phyloP scores from a whole-genome alignment of 2,329 filamentous ascomycete genomes.

The Iodosphaeria phyllophila region DNA sequence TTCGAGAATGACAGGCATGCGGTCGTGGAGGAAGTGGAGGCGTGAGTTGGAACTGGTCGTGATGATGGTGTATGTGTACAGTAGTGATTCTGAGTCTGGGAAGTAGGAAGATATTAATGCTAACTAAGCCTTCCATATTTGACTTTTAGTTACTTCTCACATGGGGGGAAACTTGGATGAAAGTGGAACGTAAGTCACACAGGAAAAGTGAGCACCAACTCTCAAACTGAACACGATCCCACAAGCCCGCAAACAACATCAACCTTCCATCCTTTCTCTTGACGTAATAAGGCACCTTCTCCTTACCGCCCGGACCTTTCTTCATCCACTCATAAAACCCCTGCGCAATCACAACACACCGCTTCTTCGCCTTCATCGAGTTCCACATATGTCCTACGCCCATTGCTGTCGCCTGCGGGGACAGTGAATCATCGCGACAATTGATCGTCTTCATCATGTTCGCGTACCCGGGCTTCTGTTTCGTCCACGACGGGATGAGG shows the following conservation, averaged over 20 bases:
- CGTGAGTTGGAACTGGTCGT: conserved; percentile 76
- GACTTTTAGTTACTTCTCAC: too few relatives aligned
- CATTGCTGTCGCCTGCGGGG: too few relatives aligned
- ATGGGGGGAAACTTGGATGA: too few relatives aligned
- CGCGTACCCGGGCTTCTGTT: conserved; percentile 59
- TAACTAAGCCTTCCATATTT: too few relatives aligned
- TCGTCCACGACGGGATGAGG: conserved; percentile 84
- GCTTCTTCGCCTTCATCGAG: conserved; percentile 73
- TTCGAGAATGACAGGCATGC: conserved; percentile 89
- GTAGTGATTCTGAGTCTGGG: conserved; percentile 43
- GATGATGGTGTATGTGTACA: conserved; percentile 90
- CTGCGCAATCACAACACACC: conserved; percentile 74
- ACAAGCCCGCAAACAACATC: conserved; percentile 81
- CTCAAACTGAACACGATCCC: conserved; percentile 74
- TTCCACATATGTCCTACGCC: conserved; percentile 88
- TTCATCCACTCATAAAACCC: conserved; percentile 97
- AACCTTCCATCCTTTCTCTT: conserved; percentile 66
- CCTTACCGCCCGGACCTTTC: conserved; percentile 45
- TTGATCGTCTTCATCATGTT: conserved; percentile 82
- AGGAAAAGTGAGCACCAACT: conserved; percentile 21
- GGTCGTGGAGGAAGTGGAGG: conserved; percentile 72
- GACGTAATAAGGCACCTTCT: conserved; percentile 71
- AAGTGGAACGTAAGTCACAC: not conserved
- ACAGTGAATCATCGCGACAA: conserved; percentile 75
- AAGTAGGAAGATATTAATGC: conserved; percentile 6